phyloP scores from a whole-genome alignment of 108 stramenopile genomes.

The Cyclostephanos tholiformis region DNA sequence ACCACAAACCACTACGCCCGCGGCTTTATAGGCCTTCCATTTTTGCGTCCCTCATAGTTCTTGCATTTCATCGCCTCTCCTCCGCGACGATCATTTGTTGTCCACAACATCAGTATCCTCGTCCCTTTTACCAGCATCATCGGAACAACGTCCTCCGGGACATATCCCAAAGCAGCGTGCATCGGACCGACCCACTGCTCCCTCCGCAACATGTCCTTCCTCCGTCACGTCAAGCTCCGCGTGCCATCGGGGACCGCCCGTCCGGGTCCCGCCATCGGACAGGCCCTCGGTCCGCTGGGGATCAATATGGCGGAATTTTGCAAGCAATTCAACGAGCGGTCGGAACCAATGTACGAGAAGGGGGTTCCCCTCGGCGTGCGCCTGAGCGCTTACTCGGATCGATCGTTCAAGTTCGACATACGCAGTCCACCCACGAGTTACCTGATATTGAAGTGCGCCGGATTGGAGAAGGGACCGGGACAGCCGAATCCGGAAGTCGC shows the following conservation, averaged over 20 bases:
- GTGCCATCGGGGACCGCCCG: slow-evolving; percentile 76
- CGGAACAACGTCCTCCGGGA: too few species aligned
- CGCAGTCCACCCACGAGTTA: slow-evolving; percentile 87
- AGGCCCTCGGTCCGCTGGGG: slow-evolving; percentile 93
- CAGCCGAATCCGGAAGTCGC: slow-evolving; percentile 56
- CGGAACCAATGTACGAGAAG: slow-evolving; percentile 68
- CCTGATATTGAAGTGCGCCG: slow-evolving; percentile 77
- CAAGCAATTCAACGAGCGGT: slow-evolving; percentile 91
- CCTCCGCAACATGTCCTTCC: slow-evolving; percentile 68
- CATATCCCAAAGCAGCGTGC: too few species aligned
- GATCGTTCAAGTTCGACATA: slow-evolving; percentile 82
- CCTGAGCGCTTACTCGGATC: slow-evolving; percentile 78
- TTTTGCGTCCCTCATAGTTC: too few species aligned
- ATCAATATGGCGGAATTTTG: slow-evolving; percentile 97
- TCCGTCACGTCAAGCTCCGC: slow-evolving; percentile 72
- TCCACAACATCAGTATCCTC: too few species aligned
- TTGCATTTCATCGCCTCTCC: too few species aligned
- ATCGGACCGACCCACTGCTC: too few species aligned
- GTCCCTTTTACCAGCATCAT: too few species aligned
- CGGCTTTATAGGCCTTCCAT: too few species aligned
- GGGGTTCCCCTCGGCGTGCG: slow-evolving; percentile 75
- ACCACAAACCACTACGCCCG: too few species aligned
- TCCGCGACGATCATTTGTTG: too few species aligned
- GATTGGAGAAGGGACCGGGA: slow-evolving; percentile 77
- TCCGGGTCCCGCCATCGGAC: slow-evolving; percentile 92